Percentiles rank a stretch among this genome's conserved stretches.
Conservation (phyloP, 2,329 filamentous ascomycete species). For the Exophiala lecanii-corni region DNA sequence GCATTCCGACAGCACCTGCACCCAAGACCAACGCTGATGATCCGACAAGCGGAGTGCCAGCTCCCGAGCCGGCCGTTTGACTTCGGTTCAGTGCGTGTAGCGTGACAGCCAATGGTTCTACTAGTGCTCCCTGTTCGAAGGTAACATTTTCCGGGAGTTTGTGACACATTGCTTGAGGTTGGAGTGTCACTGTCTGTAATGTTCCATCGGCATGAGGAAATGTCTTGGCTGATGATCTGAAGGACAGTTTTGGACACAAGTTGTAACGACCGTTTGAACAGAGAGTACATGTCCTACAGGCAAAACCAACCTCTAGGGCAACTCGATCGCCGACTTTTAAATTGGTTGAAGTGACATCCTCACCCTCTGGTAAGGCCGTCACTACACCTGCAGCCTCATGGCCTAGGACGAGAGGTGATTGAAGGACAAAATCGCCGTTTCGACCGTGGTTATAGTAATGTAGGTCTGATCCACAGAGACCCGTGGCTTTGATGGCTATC, state of each 20-base stretch:
- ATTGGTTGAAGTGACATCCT: constrained; percentile 2
- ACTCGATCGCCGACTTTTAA: constrained; percentile 69
- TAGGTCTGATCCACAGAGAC: constrained; percentile 66
- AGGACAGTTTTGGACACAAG: constrained; percentile 56
- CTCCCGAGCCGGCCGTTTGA: constrained; percentile 35
- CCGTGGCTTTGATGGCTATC: constrained; percentile 60
- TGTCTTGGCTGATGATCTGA: constrained; percentile 55
- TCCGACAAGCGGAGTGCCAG: constrained; percentile 32
- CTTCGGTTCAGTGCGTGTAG: constrained; percentile 56
- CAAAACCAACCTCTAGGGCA: constrained; percentile 86
- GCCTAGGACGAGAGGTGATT: constrained; percentile 74
- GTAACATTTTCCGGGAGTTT: constrained; percentile 50
- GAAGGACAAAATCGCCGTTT: constrained; percentile 80
- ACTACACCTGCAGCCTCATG: constrained; percentile 77
- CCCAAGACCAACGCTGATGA: constrained; percentile 55
- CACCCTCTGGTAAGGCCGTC: constrained; percentile 52
- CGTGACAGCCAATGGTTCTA: constrained; percentile 58
- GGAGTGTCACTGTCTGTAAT: constrained; percentile 58
- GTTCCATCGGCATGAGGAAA: constrained; percentile 63
- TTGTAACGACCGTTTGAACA: constrained; percentile 58
- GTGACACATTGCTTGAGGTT: constrained; percentile 58
- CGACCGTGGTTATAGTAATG: constrained; percentile 86
- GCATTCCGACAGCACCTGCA: constrained; percentile 56
- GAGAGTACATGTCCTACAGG: constrained; percentile 62
- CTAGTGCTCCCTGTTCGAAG: constrained; percentile 53